Percentiles rank a stretch among this genome's conserved stretches.
phyloP scores from a whole-genome alignment of 2,329 filamentous ascomycete genomes.

The Colletotrichum cordylinicola region DNA sequence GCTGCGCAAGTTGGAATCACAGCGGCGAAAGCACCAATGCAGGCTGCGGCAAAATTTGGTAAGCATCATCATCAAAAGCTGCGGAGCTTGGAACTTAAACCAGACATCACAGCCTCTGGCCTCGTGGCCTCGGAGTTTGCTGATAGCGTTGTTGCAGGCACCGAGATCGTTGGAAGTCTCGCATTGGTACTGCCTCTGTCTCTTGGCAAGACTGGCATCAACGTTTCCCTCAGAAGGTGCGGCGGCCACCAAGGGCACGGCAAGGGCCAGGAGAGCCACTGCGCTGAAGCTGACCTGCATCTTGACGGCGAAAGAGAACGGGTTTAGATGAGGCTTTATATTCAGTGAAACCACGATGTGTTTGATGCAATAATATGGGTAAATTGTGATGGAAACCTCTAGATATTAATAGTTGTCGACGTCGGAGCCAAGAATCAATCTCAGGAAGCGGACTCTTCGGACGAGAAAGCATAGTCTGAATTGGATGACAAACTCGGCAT shows the following conservation, averaged over 20 bases:
- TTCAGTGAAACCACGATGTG: not conserved
- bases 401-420: not conserved
- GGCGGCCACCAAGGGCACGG: not conserved
- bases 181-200: not conserved
- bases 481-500: not conserved
- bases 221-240: not conserved
- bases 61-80: too few relatives aligned
- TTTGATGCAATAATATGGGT: rapidly evolving
- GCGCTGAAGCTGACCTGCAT: not conserved
- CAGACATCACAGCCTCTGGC: not conserved
- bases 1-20: not conserved
- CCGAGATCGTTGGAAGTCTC: not conserved
- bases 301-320: not conserved
- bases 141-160: not conserved
- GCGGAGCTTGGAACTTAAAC: rapidly evolving
- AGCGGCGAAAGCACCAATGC: not conserved
- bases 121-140: not conserved
- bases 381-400: rapidly evolving
- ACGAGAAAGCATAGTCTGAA: rapidly evolving
- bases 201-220: not conserved
- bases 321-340: rapidly evolving
- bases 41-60: rapidly evolving
- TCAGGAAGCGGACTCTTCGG: not conserved
- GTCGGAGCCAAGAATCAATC: rapidly evolving
- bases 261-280: not conserved